A percentile compares a stretch with the other conserved stretches of the same genome.
These are phyloP conservation scores for Schizothecium vesticola DNA, from an alignment of 495 filamentous ascomycete species.

Conservation along the genomic window DNA sequence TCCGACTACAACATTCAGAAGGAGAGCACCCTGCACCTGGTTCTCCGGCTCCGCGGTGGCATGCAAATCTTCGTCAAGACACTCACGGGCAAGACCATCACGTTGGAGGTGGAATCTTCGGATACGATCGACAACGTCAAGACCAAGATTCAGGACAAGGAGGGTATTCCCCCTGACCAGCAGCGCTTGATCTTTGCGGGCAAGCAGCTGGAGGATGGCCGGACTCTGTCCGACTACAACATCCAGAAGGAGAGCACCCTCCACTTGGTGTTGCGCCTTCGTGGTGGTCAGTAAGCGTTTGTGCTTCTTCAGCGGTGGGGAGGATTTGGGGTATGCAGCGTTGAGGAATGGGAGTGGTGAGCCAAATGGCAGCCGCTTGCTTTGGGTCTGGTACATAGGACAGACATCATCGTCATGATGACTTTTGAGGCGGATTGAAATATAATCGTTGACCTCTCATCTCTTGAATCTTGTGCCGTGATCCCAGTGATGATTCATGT, in stretches of 20 bases:
- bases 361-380: constrained; percentile 5
- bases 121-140: constrained; percentile 95
- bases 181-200: constrained; percentile 87
- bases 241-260: constrained; percentile 91
- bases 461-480: not conserved
- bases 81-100: constrained; percentile 88
- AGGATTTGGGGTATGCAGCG: constrained; percentile 7
- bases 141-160: constrained; percentile 89
- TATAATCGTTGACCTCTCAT: not conserved
- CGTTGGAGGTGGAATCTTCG: constrained; percentile 79
- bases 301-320: constrained; percentile 15
- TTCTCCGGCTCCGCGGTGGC: constrained; percentile 94
- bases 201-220: constrained; percentile 84
- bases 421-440: constrained; percentile 9
- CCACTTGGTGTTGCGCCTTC: constrained; percentile 81
- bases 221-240: constrained; percentile 83
- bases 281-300: constrained; percentile 65
- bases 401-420: constrained; percentile 5
- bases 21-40: constrained; percentile 94
- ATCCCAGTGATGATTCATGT: not conserved
- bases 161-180: constrained; percentile 85
- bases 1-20: constrained; percentile 99
- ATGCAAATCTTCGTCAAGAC: constrained; percentile 98
- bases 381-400: constrained; percentile 5
- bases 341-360: constrained; percentile 15